Evolutionary conservation across 371 early-diverging fungal genomes (phyloP).

Genomic region (Mortierella sp.): DNA sequence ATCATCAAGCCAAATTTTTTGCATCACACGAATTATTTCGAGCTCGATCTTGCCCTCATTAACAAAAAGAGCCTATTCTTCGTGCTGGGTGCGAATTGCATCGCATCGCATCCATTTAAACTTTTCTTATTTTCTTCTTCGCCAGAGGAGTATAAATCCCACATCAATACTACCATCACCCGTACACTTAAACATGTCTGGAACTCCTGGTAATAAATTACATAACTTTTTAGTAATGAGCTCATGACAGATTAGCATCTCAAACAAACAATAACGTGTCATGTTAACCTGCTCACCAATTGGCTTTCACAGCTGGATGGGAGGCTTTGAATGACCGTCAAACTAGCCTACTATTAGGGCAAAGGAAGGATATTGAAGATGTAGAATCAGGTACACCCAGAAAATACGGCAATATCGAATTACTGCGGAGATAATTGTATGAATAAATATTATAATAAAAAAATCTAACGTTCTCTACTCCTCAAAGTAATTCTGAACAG

Average conservation of each 20-base stretch:
- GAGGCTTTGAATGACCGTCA: conserved; percentile 55
- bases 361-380: conserved; percentile 43
- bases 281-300: not conserved
- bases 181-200: conserved; percentile 21
- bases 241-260: not conserved
- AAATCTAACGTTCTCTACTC: not conserved
- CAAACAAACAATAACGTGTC: not conserved
- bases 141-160: too few relatives aligned
- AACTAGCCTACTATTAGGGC: conserved; percentile 44
- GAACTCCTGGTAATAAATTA: conserved; percentile 23
- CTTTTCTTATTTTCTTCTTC: not conserved
- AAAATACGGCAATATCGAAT: not conserved
- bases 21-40: too few relatives aligned
- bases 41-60: too few relatives aligned
- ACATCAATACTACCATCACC: not conserved
- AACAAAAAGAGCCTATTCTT: not conserved
- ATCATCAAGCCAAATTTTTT: too few relatives aligned
- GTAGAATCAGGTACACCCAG: conserved; percentile 44
- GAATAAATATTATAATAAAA: not conserved
- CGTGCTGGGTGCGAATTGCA: conserved; percentile 8
- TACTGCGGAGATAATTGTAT: not conserved
- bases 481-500: conserved; percentile 47
- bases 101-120: not conserved
- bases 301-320: conserved; percentile 56
- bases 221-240: not conserved